These are phyloP conservation scores for Nakazawaea siamensis DNA, from an alignment of 805 yeast genomes.

Conservation along the genomic window DNA sequence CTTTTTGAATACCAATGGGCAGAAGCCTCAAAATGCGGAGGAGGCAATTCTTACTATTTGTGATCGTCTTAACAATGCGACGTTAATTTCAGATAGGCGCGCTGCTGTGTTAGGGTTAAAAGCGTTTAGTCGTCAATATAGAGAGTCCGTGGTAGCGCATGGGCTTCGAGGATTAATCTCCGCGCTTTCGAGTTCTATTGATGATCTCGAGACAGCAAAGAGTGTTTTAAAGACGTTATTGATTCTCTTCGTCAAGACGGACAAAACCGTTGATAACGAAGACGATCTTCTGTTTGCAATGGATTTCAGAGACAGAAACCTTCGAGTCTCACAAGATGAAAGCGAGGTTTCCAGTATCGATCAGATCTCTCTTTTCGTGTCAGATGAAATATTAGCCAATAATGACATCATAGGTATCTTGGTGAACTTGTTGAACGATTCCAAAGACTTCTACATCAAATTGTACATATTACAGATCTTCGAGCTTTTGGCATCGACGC, in stretches of 20 bases:
- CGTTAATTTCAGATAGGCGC: conserved; percentile 73
- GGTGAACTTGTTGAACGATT: conserved; percentile 35
- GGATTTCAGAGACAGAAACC: conserved; percentile 35
- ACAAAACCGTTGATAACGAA: conserved; percentile 27
- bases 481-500: conserved; percentile 72
- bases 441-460: conserved; percentile 65
- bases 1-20: conserved; percentile 24
- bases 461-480: conserved; percentile 78
- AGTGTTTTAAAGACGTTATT: conserved; percentile 82
- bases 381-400: conserved; percentile 81
- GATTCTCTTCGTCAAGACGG: conserved; percentile 62
- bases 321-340: conserved; percentile 58
- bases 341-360: conserved; percentile 35
- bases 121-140: conserved; percentile 77
- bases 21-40: conserved; percentile 45
- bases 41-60: conserved; percentile 86
- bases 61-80: conserved; percentile 79
- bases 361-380: conserved; percentile 89
- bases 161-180: conserved; percentile 70
- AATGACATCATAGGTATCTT: conserved; percentile 38
- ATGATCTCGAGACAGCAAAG: conserved; percentile 54
- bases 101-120: conserved; percentile 88
- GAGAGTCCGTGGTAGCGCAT: conserved; percentile 85
- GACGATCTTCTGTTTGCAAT: conserved; percentile 58
- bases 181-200: conserved; percentile 60